Conservation (phyloP, 192 early-diverging fungal genomes). For the Coemansia sp. region DNA sequence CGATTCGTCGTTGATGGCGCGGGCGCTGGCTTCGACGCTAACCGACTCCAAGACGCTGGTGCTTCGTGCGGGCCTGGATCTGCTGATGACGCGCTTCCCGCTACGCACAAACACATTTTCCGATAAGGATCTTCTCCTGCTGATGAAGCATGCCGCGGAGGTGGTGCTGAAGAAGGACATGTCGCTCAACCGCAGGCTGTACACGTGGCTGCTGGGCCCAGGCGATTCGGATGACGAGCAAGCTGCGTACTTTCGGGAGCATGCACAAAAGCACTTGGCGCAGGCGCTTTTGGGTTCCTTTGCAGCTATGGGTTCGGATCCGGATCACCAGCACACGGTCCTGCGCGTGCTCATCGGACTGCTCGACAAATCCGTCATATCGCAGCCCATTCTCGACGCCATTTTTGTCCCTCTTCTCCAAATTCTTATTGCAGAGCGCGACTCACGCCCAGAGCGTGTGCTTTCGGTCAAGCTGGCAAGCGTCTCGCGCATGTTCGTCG, state of each 20-base stretch:
- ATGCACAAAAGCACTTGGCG: conserved; percentile 58
- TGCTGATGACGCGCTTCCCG: conserved; percentile 65
- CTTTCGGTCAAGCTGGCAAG: conserved; percentile 65
- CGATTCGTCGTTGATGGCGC: conserved; percentile 69
- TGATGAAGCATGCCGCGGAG: conserved; percentile 72
- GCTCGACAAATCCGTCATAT: conserved; percentile 83
- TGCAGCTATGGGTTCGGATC: conserved; percentile 28
- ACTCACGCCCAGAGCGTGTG: conserved; percentile 11
- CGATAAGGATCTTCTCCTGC: conserved; percentile 65
- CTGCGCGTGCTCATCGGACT: conserved; percentile 85
- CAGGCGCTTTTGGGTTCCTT: conserved; percentile 64
- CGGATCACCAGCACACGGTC: conserved; percentile 57
- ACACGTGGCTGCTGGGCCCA: conserved; percentile 82
- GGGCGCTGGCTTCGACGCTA: conserved; percentile 74
- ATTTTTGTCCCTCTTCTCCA: conserved; percentile 73
- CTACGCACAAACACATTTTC: conserved; percentile 57
- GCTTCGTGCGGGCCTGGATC: conserved; percentile 79
- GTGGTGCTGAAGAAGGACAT: conserved; percentile 91
- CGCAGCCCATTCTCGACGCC: conserved; percentile 70
- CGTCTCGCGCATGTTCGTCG: conserved; percentile 86
- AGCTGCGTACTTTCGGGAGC: conserved; percentile 57
- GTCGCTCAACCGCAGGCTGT: conserved; percentile 91
- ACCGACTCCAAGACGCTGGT: conserved; percentile 79
- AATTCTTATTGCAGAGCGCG: conserved; percentile 63
- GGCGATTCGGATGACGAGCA: conserved; percentile 58